Percentiles rank a stretch among this genome's conserved stretches.
Evolutionary conservation across 2,329 filamentous ascomycete species (phyloP).

Genomic region (Diaporthe humulicola): DNA sequence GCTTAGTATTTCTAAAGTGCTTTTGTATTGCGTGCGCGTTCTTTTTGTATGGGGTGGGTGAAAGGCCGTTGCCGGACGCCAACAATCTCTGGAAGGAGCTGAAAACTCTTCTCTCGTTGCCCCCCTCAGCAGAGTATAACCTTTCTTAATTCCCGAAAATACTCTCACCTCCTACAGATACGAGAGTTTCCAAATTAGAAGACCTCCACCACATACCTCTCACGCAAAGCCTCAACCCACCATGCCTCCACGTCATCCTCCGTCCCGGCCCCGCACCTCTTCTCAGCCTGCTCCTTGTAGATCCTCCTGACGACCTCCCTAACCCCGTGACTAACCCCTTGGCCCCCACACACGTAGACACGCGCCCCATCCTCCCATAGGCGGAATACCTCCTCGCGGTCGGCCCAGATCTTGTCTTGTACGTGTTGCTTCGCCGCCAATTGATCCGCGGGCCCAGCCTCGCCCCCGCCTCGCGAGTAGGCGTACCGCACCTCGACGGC

Average conservation of each 20-base stretch:
- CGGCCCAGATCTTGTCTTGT: conserved; percentile 40
- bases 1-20: too few species aligned
- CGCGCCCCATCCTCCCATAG: conserved; percentile 35
- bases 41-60: too few species aligned
- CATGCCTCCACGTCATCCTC: conserved; percentile 10
- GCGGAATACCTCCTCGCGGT: conserved; percentile 37
- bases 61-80: too few species aligned
- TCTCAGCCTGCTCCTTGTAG: conserved; percentile 19
- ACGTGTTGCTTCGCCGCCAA: too few species aligned
- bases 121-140: too few species aligned
- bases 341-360: conserved; percentile 41
- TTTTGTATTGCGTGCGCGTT: too few species aligned
- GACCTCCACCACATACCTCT: conserved; percentile 18
- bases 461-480: conserved; percentile 32
- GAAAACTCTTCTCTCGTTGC: too few species aligned
- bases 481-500: conserved; percentile 37
- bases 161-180: too few species aligned
- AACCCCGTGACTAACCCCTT: not conserved
- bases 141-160: too few species aligned
- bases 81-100: too few species aligned
- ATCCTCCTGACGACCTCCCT: conserved; percentile 6
- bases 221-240: conserved; percentile 27
- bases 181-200: too few species aligned
- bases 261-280: not conserved
- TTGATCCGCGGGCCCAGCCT: too few species aligned